Conservation (phyloP, 1,139 yeast species). For the Debaryomycetaceae sp. region DNA sequence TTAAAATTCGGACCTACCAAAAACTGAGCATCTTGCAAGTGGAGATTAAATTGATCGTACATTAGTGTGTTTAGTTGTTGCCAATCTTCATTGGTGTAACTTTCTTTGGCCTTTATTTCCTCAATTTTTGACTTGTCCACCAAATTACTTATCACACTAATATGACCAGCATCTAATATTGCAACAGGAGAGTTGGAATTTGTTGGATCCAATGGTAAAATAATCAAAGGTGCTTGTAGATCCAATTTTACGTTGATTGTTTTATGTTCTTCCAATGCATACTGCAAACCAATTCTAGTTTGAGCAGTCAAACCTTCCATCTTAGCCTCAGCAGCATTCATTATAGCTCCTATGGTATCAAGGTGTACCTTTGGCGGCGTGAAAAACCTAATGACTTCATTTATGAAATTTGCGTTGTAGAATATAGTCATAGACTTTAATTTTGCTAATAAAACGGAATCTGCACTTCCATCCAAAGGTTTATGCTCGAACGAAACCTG, state of each 20-base stretch:
- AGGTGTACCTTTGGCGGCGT: conserved; percentile 82
- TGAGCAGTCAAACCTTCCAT: conserved; percentile 88
- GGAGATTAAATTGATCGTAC: conserved; percentile 84
- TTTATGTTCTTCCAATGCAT: conserved; percentile 91
- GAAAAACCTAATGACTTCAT: conserved; percentile 71
- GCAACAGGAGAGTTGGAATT: conserved; percentile 86
- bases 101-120: conserved; percentile 65
- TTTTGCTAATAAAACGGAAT: conserved; percentile 68
- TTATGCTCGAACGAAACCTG: conserved; percentile 79
- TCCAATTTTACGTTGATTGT: conserved; percentile 83
- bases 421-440: conserved; percentile 86
- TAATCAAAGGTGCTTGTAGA: conserved; percentile 88
- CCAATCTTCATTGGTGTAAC: conserved; percentile 74
- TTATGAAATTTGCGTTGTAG: conserved; percentile 79
- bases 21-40: conserved; percentile 82
- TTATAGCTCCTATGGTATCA: conserved; percentile 86
- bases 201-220: conserved; percentile 80
- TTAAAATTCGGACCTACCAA: conserved; percentile 81
- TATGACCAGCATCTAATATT: conserved; percentile 93
- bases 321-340: conserved; percentile 94
- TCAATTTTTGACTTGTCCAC: conserved; percentile 70
- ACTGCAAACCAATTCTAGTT: conserved; percentile 88
- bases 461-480: conserved; percentile 82
- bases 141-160: conserved; percentile 76
- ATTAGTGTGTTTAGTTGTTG: conserved; percentile 65